phyloP scores from a whole-genome alignment of 495 filamentous ascomycete species.

The Chaetomium tenue region DNA sequence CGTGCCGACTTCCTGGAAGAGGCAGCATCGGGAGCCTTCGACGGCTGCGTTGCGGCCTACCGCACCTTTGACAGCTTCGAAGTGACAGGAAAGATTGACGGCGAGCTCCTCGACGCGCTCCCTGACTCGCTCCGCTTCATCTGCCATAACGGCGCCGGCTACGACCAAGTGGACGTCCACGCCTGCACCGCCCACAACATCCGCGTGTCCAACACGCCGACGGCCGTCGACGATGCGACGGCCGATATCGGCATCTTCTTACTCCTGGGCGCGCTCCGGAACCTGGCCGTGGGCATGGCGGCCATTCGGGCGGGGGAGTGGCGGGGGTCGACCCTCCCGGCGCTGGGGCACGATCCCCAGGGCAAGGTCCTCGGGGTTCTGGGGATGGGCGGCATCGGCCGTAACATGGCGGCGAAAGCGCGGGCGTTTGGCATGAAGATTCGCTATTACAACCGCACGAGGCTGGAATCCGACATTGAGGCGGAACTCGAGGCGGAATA shows the following conservation, averaged over 20 bases:
- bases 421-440: slow-evolving; percentile 64
- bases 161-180: slow-evolving; percentile 73
- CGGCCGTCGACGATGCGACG: slow-evolving; percentile 75
- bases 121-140: slow-evolving; percentile 72
- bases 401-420: slow-evolving; percentile 49
- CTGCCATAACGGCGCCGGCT: slow-evolving; percentile 83
- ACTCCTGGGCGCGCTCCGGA: slow-evolving; percentile 71
- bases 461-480: slow-evolving; percentile 48
- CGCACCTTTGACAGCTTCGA: slow-evolving; percentile 68
- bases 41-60: slow-evolving; percentile 67
- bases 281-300: slow-evolving; percentile 63
- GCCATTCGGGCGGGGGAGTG: slow-evolving; percentile 62
- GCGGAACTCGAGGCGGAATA: slow-evolving; percentile 63
- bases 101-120: slow-evolving; percentile 61
- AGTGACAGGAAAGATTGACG: slow-evolving; percentile 68
- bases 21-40: slow-evolving; percentile 64
- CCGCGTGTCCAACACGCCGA: slow-evolving; percentile 76
- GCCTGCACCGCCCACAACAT: slow-evolving; percentile 66
- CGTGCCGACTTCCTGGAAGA: slow-evolving; percentile 65
- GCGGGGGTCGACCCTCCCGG: slow-evolving; percentile 46
- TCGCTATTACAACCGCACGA: slow-evolving; percentile 63
- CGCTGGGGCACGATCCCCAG: slow-evolving; percentile 65
- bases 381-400: slow-evolving; percentile 86
- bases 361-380: slow-evolving; percentile 74
- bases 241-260: slow-evolving; percentile 77